Evolutionary conservation across 2,329 filamentous ascomycete genomes (phyloP), one percentile per base, ranked within the genome.

Genomic region (Thelonectria discophora): DNA sequence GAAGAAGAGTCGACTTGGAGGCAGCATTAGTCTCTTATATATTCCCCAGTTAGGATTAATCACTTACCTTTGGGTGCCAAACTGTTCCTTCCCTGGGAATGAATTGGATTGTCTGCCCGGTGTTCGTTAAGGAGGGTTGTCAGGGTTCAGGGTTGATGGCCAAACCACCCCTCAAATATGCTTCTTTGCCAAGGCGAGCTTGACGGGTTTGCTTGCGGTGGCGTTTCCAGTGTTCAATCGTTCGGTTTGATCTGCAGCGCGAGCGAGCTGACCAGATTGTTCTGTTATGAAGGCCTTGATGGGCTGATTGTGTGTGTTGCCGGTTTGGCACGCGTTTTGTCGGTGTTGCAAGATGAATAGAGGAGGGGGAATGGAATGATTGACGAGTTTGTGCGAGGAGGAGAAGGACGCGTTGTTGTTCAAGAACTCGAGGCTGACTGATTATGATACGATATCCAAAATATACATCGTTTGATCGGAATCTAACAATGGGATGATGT

Each of bases 121-220:
- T 30, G 27, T 30, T 30, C 27, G 32, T 32, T 34, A 17, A 34
- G 49, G 17, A 45, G 50, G 56, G 32, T 37, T 37, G 34, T 18
- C 53, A 60, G 53, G 58, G 58, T 60, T 56, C 58, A 60, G 54
- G 58, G 47, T 52, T 60, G 32, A 37, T 60, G 47, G 27, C 24
- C 37, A 49, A 50, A 50, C 43, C 47, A 50, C 52, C 58, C 27
- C 53, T 40, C 30, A 20, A 21, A 30, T 17, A 53, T 27, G 57
- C 34, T 30, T 30, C 27, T 15, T 27, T 32, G 39, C n/a, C 48
- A 30, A 27, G 15, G 20, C 39, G 48, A 40, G 32, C 43, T 32
- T 37, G 42, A 15, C 5, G 21, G 27, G 42, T 21, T 53, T 10
- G 4, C 17, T 47, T 20, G 54, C 42, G 24, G 45, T 42, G 18